phyloP scores from a whole-genome alignment of 192 early-diverging fungal species.

The Podila horticola region DNA sequence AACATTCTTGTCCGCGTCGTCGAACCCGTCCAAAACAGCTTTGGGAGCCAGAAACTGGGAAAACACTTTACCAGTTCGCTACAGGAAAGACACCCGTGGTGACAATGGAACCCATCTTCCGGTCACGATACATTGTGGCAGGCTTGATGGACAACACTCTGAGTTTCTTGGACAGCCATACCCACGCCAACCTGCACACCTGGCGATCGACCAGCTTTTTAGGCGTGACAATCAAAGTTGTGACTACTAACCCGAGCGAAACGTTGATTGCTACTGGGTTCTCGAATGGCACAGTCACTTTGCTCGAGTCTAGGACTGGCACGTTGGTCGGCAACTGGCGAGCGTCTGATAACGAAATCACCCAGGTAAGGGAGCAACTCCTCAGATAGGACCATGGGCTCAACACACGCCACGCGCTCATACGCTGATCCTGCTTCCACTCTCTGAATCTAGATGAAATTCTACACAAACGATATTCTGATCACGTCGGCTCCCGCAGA shows the following conservation, averaged over 20 bases:
- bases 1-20: too few relatives aligned
- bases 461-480: conserved; percentile 63
- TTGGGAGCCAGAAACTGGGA: conserved; percentile 68
- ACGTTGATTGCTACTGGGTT: conserved; percentile 65
- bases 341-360: conserved; percentile 66
- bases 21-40: conserved; percentile 34
- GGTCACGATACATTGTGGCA: conserved; percentile 60
- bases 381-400: too few relatives aligned
- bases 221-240: conserved; percentile 45
- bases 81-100: conserved; percentile 56
- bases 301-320: conserved; percentile 65
- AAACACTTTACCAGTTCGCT: conserved; percentile 58
- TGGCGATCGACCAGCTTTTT: conserved; percentile 27
- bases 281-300: conserved; percentile 61
- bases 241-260: conserved; percentile 58
- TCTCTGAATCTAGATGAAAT: conserved; percentile 56
- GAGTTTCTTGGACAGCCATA: conserved; percentile 53
- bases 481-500: conserved; percentile 65
- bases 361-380: conserved; percentile 45
- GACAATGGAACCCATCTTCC: conserved; percentile 60
- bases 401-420: background rate
- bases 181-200: conserved; percentile 26
- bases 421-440: background rate
- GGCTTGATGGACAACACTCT: conserved; percentile 58
- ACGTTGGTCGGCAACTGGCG: conserved; percentile 65